phyloP scores from a whole-genome alignment of 2,329 filamentous ascomycete species.

The Pseudogymnoascus sp. region DNA sequence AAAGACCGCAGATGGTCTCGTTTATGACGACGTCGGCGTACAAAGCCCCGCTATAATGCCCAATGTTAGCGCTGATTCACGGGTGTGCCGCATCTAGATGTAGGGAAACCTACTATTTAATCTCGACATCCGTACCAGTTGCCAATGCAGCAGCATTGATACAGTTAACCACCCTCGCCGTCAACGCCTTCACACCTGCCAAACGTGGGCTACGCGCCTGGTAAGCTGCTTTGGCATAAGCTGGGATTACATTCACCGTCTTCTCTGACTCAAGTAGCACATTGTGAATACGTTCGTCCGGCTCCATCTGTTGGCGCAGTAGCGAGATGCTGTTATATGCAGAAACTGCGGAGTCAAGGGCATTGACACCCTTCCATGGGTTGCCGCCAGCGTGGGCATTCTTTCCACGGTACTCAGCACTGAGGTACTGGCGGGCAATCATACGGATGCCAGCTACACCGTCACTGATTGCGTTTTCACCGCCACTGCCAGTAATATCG shows the following conservation, averaged over 20 bases:
- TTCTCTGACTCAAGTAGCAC: constrained; percentile 45
- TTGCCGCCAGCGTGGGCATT: constrained; percentile 47
- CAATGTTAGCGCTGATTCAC: not conserved
- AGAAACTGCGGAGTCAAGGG: constrained; percentile 46
- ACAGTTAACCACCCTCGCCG: constrained; percentile 36
- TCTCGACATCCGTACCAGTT: constrained; percentile 40
- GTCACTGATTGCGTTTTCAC: not conserved
- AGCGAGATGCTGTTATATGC: constrained; percentile 41
- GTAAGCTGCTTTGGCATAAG: constrained; percentile 36
- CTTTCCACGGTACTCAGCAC: constrained; percentile 44
- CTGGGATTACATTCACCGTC: constrained; percentile 49
- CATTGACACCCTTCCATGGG: constrained; percentile 53
- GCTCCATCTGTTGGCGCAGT: constrained; percentile 47
- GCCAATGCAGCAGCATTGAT: constrained; percentile 39
- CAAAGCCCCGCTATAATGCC: constrained; percentile 23
- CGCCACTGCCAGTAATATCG: not conserved
- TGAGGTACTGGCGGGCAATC: constrained; percentile 40
- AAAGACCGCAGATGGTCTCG: constrained; percentile 36
- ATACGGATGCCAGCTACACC: constrained; percentile 33
- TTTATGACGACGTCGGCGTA: constrained; percentile 51
- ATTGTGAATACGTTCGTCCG: constrained; percentile 39
- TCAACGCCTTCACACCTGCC: constrained; percentile 32
- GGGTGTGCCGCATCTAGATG: not conserved
- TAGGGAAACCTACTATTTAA: constrained; percentile 26
- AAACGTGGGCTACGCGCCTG: constrained; percentile 37